Evolutionary conservation across 371 early-diverging fungal species (phyloP).

Genomic region (Mucor saturninus): DNA sequence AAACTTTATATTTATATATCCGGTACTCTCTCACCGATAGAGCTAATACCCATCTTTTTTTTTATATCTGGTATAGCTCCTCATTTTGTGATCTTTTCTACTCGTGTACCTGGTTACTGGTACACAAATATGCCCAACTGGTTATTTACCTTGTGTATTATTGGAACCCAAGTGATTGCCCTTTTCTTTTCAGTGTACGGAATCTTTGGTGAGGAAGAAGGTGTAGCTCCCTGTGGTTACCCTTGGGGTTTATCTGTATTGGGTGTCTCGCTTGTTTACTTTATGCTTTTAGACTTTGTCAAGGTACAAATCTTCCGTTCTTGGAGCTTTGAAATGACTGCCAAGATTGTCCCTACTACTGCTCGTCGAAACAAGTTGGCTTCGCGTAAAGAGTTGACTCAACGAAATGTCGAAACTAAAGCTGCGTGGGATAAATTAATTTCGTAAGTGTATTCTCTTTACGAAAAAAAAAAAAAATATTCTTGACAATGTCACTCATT

Average conservation of each 20-base stretch:
- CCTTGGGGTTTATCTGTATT: slow-evolving; percentile 69
- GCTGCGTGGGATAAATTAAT: slow-evolving; percentile 30
- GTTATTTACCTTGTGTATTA: slow-evolving; percentile 80
- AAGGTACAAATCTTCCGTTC: slow-evolving; percentile 79
- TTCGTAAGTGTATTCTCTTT: slow-evolving; percentile 19
- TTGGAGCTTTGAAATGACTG: slow-evolving; percentile 75
- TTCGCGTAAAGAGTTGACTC: slow-evolving; percentile 49
- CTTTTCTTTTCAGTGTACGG: slow-evolving; percentile 88
- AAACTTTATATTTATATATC: slow-evolving; percentile 10
- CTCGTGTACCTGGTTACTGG: slow-evolving; percentile 88
- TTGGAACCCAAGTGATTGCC: slow-evolving; percentile 92
- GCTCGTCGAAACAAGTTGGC: slow-evolving; percentile 63
- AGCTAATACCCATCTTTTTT: neutral
- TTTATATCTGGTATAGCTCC: slow-evolving; percentile 62
- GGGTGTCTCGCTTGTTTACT: slow-evolving; percentile 70
- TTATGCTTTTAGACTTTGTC: slow-evolving; percentile 84
- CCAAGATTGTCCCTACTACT: slow-evolving; percentile 70
- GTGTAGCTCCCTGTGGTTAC: slow-evolving; percentile 60
- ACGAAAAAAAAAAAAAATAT: too few relatives aligned
- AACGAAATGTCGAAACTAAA: slow-evolving; percentile 33
- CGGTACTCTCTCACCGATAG: neutral
- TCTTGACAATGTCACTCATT: neutral
- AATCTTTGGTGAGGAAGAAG: slow-evolving; percentile 51
- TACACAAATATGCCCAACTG: slow-evolving; percentile 84
- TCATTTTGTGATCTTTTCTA: slow-evolving; percentile 97